Evolutionary conservation across 2,329 filamentous ascomycete species (phyloP).

Genomic region (Escovopsis weberi): DNA sequence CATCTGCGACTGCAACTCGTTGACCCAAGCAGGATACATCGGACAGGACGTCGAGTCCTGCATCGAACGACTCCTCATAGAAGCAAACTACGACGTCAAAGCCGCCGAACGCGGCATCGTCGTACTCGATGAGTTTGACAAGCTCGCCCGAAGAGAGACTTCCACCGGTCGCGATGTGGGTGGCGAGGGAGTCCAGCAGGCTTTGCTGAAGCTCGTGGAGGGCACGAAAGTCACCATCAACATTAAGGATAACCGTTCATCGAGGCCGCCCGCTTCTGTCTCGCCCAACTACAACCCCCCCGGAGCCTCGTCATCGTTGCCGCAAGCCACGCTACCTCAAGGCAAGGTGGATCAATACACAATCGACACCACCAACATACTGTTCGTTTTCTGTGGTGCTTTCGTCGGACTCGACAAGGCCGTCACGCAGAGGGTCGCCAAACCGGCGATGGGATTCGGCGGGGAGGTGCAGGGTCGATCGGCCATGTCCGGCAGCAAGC

Average conservation of each 20-base stretch:
- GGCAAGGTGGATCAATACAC: slow-evolving; percentile 50
- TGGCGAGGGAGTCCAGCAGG: slow-evolving; percentile 93
- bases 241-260: slow-evolving; percentile 61
- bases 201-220: slow-evolving; percentile 88
- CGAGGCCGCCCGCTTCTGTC: slow-evolving; percentile 32
- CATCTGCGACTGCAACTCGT: slow-evolving; percentile 89
- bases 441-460: slow-evolving; percentile 78
- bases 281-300: slow-evolving; percentile 37
- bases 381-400: slow-evolving; percentile 93
- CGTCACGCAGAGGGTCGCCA: slow-evolving; percentile 74
- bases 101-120: slow-evolving; percentile 85
- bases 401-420: slow-evolving; percentile 87
- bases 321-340: slow-evolving; percentile 27
- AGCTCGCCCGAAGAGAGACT: slow-evolving; percentile 80
- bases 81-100: slow-evolving; percentile 76
- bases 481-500: slow-evolving; percentile 31
- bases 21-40: slow-evolving; percentile 94
- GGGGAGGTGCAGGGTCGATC: slow-evolving; percentile 55
- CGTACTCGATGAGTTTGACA: slow-evolving; percentile 93
- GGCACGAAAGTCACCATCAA: slow-evolving; percentile 87
- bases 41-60: slow-evolving; percentile 96
- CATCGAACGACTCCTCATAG: slow-evolving; percentile 77
- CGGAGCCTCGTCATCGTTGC: slow-evolving; percentile 27
- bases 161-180: slow-evolving; percentile 86
- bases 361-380: slow-evolving; percentile 86